phyloP scores from a whole-genome alignment of 495 filamentous ascomycete species.

The Aspergillus cristatus region DNA sequence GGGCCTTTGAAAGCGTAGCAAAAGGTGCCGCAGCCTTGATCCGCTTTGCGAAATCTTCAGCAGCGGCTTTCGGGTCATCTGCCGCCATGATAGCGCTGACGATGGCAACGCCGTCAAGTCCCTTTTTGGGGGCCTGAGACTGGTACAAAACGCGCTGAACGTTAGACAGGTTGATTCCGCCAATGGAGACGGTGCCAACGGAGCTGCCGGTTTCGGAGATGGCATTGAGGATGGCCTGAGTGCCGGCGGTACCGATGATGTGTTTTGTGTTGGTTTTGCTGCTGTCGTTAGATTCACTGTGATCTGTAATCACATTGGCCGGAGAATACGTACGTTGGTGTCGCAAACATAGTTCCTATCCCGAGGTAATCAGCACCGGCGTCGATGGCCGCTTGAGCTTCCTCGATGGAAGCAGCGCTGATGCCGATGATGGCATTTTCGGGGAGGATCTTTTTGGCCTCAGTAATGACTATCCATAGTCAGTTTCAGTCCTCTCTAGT shows the following conservation, averaged over 20 bases:
- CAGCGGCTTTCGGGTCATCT: constrained; percentile 49
- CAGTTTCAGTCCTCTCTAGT: not conserved
- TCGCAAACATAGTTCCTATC: constrained; percentile 79
- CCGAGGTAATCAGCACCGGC: constrained; percentile 82
- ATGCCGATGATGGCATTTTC: constrained; percentile 62
- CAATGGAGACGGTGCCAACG: constrained; percentile 69
- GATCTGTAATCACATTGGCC: not conserved
- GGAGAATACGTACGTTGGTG: constrained; percentile 53
- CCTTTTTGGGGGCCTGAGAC: constrained; percentile 39
- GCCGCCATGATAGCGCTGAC: constrained; percentile 84
- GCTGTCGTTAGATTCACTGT: constrained; percentile 7
- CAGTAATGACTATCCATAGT: constrained; percentile 41
- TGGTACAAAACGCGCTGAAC: constrained; percentile 64
- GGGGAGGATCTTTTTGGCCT: constrained; percentile 65
- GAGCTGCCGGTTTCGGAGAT: constrained; percentile 35
- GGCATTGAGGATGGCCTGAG: constrained; percentile 54
- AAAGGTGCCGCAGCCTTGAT: constrained; percentile 42
- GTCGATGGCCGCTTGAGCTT: constrained; percentile 56
- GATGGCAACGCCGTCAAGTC: constrained; percentile 72
- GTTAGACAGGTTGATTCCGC: constrained; percentile 77
- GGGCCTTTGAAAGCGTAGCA: constrained; percentile 14
- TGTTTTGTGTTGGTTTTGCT: constrained; percentile 63
- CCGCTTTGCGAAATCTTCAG: constrained; percentile 44
- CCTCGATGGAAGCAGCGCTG: constrained; percentile 56
- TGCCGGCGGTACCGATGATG: constrained; percentile 74